Base-by-base conservation (phyloP, 805 yeast species). In the Kodamaea jinghongensis region DNA sequence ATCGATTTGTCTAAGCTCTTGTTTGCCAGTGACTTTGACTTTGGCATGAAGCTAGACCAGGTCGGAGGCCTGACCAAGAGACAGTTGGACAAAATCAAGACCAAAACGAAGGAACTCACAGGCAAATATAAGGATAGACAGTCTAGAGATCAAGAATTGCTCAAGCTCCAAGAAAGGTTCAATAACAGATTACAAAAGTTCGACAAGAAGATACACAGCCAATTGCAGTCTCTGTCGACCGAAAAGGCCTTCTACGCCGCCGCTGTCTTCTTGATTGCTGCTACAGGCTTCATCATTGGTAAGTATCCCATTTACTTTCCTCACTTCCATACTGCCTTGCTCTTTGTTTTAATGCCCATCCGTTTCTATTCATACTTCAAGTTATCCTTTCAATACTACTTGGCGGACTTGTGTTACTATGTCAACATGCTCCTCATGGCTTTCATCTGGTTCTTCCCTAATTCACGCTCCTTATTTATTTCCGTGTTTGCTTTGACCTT, bases 361-460 rank as follows among this genome's bases (percentile, higher is more conserved):
- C 67, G 99, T 42, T 75, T 83, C 52, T 81, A 88, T 62, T 79
- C 93, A 1, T 91, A 86, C 63, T 84, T 81, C 65, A 86, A 85
- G 60, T 74, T 71, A 36, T 77, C 86, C 6, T 87, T 74, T 64
- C 96, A 90, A 45, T 91, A 86, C 60, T 91, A 81, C 58, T 67
- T 93, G 55, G 97, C 96, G 1, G 98, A 91, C 61, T 71, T 91
- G 49, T 91, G 99, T 63, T 91, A 91, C 61, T 93, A 83, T 58
- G 97, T 86, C 32, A 93, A 91, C 55, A 50, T 78, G 9, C 62
- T 91, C 42, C 63, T 86, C 35, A 52, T 90, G 49, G 47, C 79
- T 1, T 91, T 78, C 55, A 73, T 91, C 23, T 91, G 98, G 98
- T 68, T 79, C 4, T 79, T 81, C 46, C 97, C 99, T 0, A 54